A percentile compares a stretch with the other conserved stretches of the same genome.
phyloP scores from a whole-genome alignment of 1,139 yeast genomes.

The Sugiyamaella neomexicana region DNA sequence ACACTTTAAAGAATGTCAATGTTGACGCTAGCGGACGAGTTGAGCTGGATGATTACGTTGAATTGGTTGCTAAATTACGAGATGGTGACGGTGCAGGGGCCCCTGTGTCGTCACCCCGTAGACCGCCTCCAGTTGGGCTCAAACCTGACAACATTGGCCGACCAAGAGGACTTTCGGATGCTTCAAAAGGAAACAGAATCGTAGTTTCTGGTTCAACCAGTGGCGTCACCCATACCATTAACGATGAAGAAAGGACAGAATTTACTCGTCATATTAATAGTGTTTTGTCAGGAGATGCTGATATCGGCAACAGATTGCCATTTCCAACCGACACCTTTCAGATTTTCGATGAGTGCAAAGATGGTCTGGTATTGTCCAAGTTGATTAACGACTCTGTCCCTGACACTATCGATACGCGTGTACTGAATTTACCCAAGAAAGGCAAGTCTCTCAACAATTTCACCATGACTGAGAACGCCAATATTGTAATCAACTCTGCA shows the following conservation, averaged over 20 bases:
- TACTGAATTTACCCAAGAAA: constrained; percentile 79
- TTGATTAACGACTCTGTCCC: constrained; percentile 97
- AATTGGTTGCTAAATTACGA: constrained; percentile 50
- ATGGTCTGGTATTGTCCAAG: constrained; percentile 89
- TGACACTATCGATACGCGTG: constrained; percentile 97
- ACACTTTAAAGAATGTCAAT: constrained; percentile 82
- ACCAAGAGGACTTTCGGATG: constrained; percentile 16
- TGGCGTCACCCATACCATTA: constrained; percentile 95
- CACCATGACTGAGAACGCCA: constrained; percentile 95
- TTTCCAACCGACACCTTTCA: constrained; percentile 94
- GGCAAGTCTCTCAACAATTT: constrained; percentile 87
- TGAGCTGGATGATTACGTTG: constrained; percentile 94
- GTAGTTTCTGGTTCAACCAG: constrained; percentile 81
- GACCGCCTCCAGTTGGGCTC: constrained; percentile 24
- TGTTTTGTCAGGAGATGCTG: constrained; percentile 86
- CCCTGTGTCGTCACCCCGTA: constrained; percentile 17
- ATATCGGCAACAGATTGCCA: constrained; percentile 82
- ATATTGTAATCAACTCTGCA: constrained; percentile 95
- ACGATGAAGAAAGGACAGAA: constrained; percentile 94
- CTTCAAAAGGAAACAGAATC: constrained; percentile 55
- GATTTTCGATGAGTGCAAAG: constrained; percentile 93
- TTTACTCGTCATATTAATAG: constrained; percentile 94
- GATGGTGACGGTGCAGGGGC: constrained; percentile 28
- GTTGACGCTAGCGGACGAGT: constrained; percentile 98
- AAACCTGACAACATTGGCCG: constrained; percentile 30